Base-by-base conservation (phyloP, 1,284 basidiomycete species). In the Crocinoboletus sp. region DNA sequence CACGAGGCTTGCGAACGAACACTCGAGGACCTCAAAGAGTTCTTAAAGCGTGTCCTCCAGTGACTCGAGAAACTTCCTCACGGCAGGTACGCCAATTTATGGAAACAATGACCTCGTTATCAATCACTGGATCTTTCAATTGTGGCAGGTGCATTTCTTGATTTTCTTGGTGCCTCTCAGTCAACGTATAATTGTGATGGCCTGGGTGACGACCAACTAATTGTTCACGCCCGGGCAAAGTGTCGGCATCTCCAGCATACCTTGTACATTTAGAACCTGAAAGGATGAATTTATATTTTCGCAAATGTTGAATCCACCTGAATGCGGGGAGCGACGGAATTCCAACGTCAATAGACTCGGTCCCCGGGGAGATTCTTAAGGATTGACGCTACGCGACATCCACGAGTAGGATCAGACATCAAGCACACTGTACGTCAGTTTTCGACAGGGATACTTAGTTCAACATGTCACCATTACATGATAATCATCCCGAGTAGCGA, bases 1-100 rank as follows among this genome's bases (percentile, higher is more conserved):
- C 90, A 93, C 55, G 76, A 77, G 31, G 76, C 82, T 10, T 74
- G 69, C 46, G 88, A 92, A 63, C 69, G 90, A 33, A 69, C 71
- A 9, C 42, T 58, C 10, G 56, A 63, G 34, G 81, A 90, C 52
- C 60, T 91, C 55, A 73, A 70, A 55, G 62, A 53, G 15, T 88
- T 83, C 76, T 66, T 89, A 48, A 76, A 75, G 62, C 76, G 63
- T 45, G 73, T 82, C 25, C 71, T 73, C 16, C 34, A 41, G 37
- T 60, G 46, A 48, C 36, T 13, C 29, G 15, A n/a, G 0, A 13
- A 20, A 33, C 15, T 37, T 23, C 7, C 31, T 36, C 17, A 16
- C 7, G 12, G 38, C 19, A 37, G 30, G 32, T 33, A 7, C 13
- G 36, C 17, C 7, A 41, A 45, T 16, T 44, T 37, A 45, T 16